Percentiles rank a stretch among this genome's conserved stretches.
Evolutionary conservation across 176 grass and related monocot species (phyloP).

Genomic region (Saccharum officinarum): DNA sequence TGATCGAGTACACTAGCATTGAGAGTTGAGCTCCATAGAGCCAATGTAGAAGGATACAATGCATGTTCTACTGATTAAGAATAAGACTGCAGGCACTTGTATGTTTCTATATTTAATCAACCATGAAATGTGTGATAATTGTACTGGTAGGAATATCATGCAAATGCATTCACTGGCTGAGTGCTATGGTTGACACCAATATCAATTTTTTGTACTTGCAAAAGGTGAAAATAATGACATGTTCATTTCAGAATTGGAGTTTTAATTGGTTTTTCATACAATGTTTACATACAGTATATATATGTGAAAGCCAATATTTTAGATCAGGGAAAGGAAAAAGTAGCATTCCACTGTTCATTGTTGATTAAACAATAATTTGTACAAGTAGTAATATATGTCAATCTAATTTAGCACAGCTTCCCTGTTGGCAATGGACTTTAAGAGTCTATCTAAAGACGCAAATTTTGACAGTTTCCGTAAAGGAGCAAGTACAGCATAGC

Average conservation of each 20-base stretch:
- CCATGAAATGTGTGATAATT: neutral
- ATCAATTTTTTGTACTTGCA: neutral
- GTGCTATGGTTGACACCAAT: neutral
- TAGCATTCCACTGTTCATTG: neutral
- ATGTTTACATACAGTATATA: neutral
- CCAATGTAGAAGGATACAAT: neutral
- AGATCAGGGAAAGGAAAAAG: neutral
- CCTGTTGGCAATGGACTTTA: neutral
- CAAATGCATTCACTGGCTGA: neutral
- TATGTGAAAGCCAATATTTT: neutral
- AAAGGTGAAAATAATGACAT: neutral
- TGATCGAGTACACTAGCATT: no score
- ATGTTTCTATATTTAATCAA: neutral
- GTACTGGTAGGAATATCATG: neutral
- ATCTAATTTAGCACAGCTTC: neutral
- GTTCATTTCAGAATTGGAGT: neutral
- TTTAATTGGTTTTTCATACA: neutral
- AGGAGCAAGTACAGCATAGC: neutral
- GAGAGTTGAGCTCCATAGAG: no score
- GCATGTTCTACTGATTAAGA: no score
- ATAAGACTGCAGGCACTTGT: no score
- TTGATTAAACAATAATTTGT: neutral
- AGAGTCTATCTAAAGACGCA: neutral
- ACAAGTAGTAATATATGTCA: neutral
- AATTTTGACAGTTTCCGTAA: neutral